Conservation (phyloP, 225 moss, liverwort and hornwort genomes). For the Marchantia polymorpha region DNA sequence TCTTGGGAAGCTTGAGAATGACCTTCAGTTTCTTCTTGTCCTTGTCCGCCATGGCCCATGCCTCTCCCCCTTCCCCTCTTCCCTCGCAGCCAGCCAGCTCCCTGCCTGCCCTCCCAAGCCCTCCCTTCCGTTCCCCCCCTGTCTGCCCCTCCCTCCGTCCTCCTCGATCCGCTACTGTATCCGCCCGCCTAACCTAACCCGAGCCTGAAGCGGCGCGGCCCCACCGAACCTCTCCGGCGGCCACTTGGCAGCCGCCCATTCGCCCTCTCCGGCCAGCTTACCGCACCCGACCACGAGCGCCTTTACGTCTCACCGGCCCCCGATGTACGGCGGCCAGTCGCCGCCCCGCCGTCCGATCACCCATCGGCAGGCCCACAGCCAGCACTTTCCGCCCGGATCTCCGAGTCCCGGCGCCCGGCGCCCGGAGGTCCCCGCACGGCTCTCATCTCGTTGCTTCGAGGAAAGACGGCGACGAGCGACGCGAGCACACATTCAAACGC, state of each 20-base stretch:
- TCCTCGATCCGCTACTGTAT: slow-evolving; percentile 19
- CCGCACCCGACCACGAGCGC: neutral
- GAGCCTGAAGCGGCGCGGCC: neutral
- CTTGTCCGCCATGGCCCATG: slow-evolving; percentile 99
- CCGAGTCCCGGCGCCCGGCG: neutral
- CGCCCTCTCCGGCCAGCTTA: neutral
- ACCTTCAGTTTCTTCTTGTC: slow-evolving; percentile 99
- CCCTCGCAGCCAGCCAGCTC: slow-evolving; percentile 30
- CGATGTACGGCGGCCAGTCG: neutral
- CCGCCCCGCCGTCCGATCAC: neutral
- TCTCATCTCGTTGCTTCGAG: slow-evolving; percentile 4
- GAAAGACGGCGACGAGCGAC: neutral
- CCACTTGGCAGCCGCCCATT: neutral
- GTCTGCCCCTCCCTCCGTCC: slow-evolving; percentile 12
- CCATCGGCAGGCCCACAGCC: neutral
- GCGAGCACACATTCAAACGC: neutral
- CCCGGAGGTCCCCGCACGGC: neutral
- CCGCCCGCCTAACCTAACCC: slow-evolving; percentile 20
- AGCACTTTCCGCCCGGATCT: neutral
- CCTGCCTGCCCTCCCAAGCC: slow-evolving; percentile 28
- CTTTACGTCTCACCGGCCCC: neutral
- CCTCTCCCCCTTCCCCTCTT: slow-evolving; percentile 43
- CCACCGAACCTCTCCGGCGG: neutral
- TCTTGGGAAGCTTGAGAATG: slow-evolving; percentile 89
- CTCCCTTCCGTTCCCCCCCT: slow-evolving; percentile 14